These are phyloP conservation scores for Tanacetum coccineum DNA, from an alignment of 129 eudicot genomes.

Conservation along the genomic window DNA sequence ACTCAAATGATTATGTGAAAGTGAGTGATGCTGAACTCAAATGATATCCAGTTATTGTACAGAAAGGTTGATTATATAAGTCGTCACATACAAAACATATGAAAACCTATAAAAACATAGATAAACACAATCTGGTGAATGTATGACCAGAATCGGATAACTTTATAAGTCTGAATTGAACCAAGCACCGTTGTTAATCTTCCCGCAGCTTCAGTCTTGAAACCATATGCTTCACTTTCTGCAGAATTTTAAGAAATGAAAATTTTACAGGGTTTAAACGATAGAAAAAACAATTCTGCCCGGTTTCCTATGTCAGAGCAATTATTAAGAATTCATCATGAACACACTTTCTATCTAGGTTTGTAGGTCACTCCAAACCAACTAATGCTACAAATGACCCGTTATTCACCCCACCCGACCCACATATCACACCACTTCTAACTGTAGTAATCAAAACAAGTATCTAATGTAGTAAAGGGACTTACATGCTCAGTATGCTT, in stretches of 20 bases:
- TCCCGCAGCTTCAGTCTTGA: conserved; percentile 43
- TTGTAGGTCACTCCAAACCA: no score
- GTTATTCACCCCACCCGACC: background rate
- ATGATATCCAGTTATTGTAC: no score
- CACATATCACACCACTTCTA: background rate
- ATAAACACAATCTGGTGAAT: conserved; percentile 1
- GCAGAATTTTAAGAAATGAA: conserved; percentile 15
- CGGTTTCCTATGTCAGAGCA: no score
- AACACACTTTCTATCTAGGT: no score
- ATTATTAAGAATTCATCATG: no score
- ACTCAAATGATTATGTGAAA: no score
- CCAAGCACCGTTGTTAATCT: conserved; percentile 18
- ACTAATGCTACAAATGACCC: background rate
- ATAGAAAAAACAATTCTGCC: background rate
- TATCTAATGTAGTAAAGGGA: conserved; percentile 12
- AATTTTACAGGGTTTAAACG: background rate
- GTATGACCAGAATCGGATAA: background rate
- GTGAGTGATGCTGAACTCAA: no score
- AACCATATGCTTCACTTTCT: conserved; percentile 82
- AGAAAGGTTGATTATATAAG: background rate
- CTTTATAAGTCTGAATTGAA: background rate
- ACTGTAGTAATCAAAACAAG: background rate
- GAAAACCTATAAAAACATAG: conserved; percentile 2
- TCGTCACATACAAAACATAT: background rate
- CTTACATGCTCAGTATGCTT: conserved; percentile 93